Base-by-base conservation (phyloP, 2,329 filamentous ascomycete genomes). In the Ophiosphaerella herpotricha region DNA sequence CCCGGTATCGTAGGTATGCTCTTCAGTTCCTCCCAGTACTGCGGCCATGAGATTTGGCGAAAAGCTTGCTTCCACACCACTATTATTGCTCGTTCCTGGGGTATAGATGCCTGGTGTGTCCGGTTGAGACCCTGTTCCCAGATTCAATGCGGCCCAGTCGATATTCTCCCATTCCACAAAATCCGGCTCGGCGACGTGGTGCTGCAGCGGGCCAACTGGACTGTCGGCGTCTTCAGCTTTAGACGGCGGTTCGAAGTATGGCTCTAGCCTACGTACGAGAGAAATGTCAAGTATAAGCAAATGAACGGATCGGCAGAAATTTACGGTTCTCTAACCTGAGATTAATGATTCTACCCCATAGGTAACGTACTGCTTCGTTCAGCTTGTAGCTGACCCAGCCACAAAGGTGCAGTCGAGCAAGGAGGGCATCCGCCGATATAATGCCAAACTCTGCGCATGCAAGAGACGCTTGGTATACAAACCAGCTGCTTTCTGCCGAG, bases 321-420 rank as follows among this genome's bases (percentile, higher is more conserved):
- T 58, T 61, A 34, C 56, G 61, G 61, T 62, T 52, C 46, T 70
- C 69, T 71, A 63, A 73, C 69, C 70, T 72, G 63, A 67, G 50
- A 57, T 64, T 48, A 50, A 65, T 46, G 38, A 72, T 70, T 26
- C 53, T 58, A 29, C 60, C 57, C 69, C 69, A 73, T 18, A 73
- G 49, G 35, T 57, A 42, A 36, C 53, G 47, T 29, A 67, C 68
- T 46, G 67, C 67, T 43, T 62, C 51, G 39, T 70, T 65, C 14
- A 73, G 64, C 54, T 72, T 71, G 57, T 67, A 72, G 51, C 62
- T 66, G 46, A 73, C 70, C 71, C 71, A 74, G 42, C 70, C 68
- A 45, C 68, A 74, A 21, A 65, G 40, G 34, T 67, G 64, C n/a
- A 74, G 52, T 34, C 66, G 60, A 39, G 47, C 55, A 23, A 74